Percentiles rank a stretch among this genome's conserved stretches.
Conservation (phyloP, 2,329 filamentous ascomycete genomes). For the Fusarium fujikuroi region DNA sequence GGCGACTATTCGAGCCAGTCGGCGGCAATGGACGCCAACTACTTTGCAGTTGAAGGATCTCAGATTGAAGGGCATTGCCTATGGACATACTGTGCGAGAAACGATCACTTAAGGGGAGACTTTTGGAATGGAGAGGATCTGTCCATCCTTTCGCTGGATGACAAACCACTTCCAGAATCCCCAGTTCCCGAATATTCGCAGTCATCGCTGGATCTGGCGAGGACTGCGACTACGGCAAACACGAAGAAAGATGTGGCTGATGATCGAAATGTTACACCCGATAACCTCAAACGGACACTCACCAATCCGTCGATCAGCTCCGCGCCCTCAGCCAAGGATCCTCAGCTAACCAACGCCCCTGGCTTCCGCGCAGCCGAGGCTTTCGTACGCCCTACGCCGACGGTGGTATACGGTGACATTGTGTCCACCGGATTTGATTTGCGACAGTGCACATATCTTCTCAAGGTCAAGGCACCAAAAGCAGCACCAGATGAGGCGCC, state of each 20-base stretch:
- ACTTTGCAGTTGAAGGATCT: constrained; percentile 89
- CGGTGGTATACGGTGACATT: constrained; percentile 78
- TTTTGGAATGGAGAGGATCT: constrained; percentile 98
- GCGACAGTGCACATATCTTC: constrained; percentile 77
- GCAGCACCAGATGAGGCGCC: constrained; percentile 71
- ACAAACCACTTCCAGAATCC: constrained; percentile 70
- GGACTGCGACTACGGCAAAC: constrained; percentile 28
- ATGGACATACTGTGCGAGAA: constrained; percentile 87
- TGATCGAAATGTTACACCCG: constrained; percentile 73
- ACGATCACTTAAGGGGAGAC: constrained; percentile 89
- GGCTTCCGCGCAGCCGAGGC: constrained; percentile 93
- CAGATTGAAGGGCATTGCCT: constrained; percentile 85
- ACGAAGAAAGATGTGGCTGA: constrained; percentile 57
- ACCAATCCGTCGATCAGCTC: constrained; percentile 74
- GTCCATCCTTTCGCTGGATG: constrained; percentile 88
- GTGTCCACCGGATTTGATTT: constrained; percentile 83
- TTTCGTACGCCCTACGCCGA: constrained; percentile 86
- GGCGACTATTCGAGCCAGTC: constrained; percentile 95
- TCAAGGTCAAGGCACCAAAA: constrained; percentile 72
- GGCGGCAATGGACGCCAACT: constrained; percentile 93
- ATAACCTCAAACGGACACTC: constrained; percentile 79
- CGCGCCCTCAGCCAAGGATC: constrained; percentile 60
- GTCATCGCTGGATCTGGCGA: constrained; percentile 57
- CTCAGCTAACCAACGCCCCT: constrained; percentile 69
- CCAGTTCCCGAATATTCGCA: constrained; percentile 58